These are phyloP conservation scores for Psilocybe cubensis DNA, from an alignment of 768 basidiomycete species.

Conservation along the genomic window DNA sequence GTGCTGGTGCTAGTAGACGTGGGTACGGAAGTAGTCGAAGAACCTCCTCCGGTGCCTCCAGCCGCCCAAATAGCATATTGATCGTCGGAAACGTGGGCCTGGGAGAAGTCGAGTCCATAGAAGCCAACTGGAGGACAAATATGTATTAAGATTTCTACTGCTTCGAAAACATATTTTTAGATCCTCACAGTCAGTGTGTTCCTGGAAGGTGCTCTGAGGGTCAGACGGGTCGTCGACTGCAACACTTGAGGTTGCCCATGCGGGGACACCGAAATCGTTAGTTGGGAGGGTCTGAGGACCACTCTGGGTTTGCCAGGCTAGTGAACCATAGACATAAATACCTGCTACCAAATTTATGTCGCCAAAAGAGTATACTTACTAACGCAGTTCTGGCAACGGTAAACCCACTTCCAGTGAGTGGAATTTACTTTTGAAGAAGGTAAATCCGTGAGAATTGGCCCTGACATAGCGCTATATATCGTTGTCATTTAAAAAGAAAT, in stretches of 20 bases:
- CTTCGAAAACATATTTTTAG: background rate
- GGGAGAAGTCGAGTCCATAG: constrained; percentile 53
- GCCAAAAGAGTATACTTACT: constrained; percentile 38
- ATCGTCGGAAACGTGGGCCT: constrained; percentile 47
- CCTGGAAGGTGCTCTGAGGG: constrained; percentile 51
- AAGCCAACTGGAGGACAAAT: constrained; percentile 50
- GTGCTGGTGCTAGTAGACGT: constrained; percentile 29
- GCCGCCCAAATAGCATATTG: constrained; percentile 54
- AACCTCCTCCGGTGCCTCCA: constrained; percentile 47
- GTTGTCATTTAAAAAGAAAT: background rate
- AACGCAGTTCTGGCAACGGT: constrained; percentile 68
- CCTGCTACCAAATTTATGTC: background rate
- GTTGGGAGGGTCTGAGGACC: constrained; percentile 43
- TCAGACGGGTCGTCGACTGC: constrained; percentile 53
- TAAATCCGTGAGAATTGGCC: constrained; percentile 56
- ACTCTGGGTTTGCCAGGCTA: constrained; percentile 41
- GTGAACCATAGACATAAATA: background rate
- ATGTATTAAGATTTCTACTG: background rate
- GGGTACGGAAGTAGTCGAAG: constrained; percentile 23
- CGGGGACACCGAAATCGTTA: constrained; percentile 40
- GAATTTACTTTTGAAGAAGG: constrained; percentile 54
- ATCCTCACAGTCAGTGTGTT: constrained; percentile 62
- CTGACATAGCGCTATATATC: constrained; percentile 41
- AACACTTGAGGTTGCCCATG: constrained; percentile 52
- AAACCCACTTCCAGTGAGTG: constrained; percentile 72